Evolutionary conservation across 2,329 filamentous ascomycete species (phyloP).

Genomic region (Metarhizium guizhouense): DNA sequence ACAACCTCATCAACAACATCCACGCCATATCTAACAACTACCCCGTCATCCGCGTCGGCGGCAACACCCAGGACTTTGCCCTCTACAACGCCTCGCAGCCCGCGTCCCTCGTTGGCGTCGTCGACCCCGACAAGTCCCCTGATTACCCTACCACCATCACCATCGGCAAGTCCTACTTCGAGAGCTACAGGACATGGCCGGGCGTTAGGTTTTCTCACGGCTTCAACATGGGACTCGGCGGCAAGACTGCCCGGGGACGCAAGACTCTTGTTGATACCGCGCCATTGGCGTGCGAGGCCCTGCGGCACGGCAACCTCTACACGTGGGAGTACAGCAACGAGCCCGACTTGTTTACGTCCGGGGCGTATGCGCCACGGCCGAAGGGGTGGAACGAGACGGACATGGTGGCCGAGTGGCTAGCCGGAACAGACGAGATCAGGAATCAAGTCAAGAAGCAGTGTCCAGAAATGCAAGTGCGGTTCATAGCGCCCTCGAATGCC

Average conservation of each 20-base stretch:
- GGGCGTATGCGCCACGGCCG: conserved; percentile 43
- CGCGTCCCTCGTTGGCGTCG: conserved; percentile 41
- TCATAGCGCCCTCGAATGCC: conserved; percentile 45
- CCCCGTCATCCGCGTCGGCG: conserved; percentile 53
- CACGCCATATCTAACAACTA: conserved; percentile 44
- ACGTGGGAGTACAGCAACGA: conserved; percentile 49
- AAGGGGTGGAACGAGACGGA: conserved; percentile 41
- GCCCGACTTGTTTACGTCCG: conserved; percentile 43
- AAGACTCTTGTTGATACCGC: conserved; percentile 45
- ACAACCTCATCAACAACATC: conserved; percentile 50
- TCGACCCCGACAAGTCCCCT: conserved; percentile 36
- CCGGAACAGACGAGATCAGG: conserved; percentile 42
- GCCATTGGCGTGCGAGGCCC: conserved; percentile 46
- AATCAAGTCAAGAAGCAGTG: conserved; percentile 36
- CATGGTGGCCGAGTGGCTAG: conserved; percentile 50
- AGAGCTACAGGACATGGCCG: conserved; percentile 51
- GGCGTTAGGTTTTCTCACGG: conserved; percentile 49
- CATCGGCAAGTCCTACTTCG: conserved; percentile 54
- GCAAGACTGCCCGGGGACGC: conserved; percentile 41
- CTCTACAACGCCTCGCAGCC: conserved; percentile 46
- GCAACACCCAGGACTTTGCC: conserved; percentile 60
- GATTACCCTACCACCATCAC: conserved; percentile 54
- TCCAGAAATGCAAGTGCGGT: conserved; percentile 34
- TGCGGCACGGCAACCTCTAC: conserved; percentile 40
- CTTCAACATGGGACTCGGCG: conserved; percentile 48